Conservation (phyloP, 352 stramenopile genomes). For the Globisporangium cystogenes region DNA sequence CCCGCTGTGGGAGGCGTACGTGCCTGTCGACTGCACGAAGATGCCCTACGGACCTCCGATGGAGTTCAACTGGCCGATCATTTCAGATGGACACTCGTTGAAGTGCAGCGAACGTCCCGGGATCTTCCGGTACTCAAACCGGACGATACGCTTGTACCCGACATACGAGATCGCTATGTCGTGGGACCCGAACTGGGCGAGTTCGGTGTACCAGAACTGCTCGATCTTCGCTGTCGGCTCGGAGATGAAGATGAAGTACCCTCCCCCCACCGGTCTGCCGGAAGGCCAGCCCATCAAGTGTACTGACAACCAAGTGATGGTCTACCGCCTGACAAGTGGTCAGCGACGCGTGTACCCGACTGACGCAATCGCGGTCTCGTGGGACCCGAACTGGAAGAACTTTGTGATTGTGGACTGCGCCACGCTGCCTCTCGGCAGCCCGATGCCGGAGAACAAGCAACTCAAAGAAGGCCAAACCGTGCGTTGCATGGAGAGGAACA, state of each 20-base stretch:
- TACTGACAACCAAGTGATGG: background rate
- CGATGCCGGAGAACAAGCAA: background rate
- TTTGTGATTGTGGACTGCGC: slow-evolving; percentile 10
- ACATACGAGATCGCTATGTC: slow-evolving; percentile 11
- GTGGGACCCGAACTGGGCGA: slow-evolving; percentile 17
- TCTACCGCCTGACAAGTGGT: slow-evolving; percentile 16
- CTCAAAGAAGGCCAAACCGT: slow-evolving; percentile 4
- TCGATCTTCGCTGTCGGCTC: background rate
- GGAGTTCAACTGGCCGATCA: slow-evolving; percentile 9
- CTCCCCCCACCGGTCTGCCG: background rate
- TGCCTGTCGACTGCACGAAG: slow-evolving; percentile 13
- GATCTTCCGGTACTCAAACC: slow-evolving; percentile 10
- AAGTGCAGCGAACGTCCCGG: slow-evolving; percentile 1
- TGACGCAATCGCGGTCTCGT: slow-evolving; percentile 17
- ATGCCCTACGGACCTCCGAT: slow-evolving; percentile 10
- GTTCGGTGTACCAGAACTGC: slow-evolving; percentile 6
- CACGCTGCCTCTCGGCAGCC: background rate
- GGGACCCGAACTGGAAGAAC: slow-evolving; percentile 16
- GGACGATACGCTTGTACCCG: slow-evolving; percentile 9
- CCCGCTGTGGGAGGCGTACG: slow-evolving; percentile 3
- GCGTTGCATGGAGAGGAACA: background rate
- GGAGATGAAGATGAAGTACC: slow-evolving; percentile 4
- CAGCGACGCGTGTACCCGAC: slow-evolving; percentile 12
- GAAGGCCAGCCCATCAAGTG: slow-evolving; percentile 18
- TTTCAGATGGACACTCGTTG: slow-evolving; percentile 14